phyloP scores from a whole-genome alignment of 768 basidiomycete species.

The Pleurotus pulmonarius region DNA sequence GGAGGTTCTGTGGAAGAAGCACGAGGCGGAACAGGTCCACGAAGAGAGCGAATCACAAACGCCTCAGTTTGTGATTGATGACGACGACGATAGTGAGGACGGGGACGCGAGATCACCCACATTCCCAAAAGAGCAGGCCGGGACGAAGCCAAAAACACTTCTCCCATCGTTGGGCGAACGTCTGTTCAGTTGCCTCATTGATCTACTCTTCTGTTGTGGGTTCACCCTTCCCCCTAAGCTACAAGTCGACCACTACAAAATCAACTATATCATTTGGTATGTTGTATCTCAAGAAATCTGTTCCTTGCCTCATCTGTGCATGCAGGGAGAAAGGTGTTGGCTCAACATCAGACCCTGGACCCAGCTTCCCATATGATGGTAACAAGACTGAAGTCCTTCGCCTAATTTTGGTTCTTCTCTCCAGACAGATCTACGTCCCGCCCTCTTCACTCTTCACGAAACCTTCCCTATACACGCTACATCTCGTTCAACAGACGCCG shows the following conservation, averaged over 20 bases:
- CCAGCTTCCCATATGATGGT: slow-evolving; percentile 59
- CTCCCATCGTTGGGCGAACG: slow-evolving; percentile 79
- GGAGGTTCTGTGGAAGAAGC: slow-evolving; percentile 79
- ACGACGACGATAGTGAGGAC: slow-evolving; percentile 58
- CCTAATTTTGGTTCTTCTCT: slow-evolving; percentile 82
- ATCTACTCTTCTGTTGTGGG: slow-evolving; percentile 90
- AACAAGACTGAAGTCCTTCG: slow-evolving; percentile 91
- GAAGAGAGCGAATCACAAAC: slow-evolving; percentile 13
- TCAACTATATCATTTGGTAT: slow-evolving; percentile 89
- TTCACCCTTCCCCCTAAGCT: slow-evolving; percentile 83
- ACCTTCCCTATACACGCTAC: slow-evolving; percentile 73
- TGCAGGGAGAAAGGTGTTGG: slow-evolving; percentile 93
- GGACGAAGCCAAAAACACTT: slow-evolving; percentile 14
- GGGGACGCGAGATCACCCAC: slow-evolving; percentile 24
- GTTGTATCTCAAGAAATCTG: background rate
- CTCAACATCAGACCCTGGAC: slow-evolving; percentile 71
- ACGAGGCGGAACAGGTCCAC: slow-evolving; percentile 35
- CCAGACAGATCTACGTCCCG: slow-evolving; percentile 85
- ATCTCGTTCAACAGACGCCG: slow-evolving; percentile 72
- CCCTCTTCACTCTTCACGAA: slow-evolving; percentile 65
- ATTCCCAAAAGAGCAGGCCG: background rate
- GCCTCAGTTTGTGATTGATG: slow-evolving; percentile 87
- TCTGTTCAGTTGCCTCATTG: slow-evolving; percentile 75
- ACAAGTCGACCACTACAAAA: slow-evolving; percentile 76
- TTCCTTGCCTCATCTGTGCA: background rate